Evolutionary conservation across 2,329 filamentous ascomycete genomes (phyloP).

Genomic region (Blastomyces emzantsi): DNA sequence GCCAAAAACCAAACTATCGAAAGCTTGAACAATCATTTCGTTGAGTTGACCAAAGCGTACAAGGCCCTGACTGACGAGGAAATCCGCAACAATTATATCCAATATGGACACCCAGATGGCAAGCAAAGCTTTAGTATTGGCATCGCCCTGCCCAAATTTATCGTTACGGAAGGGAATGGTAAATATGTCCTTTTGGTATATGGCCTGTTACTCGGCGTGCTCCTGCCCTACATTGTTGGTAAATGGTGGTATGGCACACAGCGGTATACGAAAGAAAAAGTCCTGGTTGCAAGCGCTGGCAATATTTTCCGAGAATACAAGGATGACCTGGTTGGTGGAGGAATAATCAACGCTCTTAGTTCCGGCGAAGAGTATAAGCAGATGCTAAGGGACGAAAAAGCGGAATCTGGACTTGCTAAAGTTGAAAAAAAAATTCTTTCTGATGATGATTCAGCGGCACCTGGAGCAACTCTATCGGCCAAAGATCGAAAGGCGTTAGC

Average conservation of each 20-base stretch:
- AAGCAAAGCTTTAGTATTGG: conserved; percentile 98
- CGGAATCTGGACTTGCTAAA: conserved; percentile 70
- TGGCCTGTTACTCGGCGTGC: conserved; percentile 73
- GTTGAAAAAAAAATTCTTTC: conserved; percentile 73
- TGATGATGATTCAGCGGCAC: conserved; percentile 42
- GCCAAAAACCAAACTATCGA: conserved; percentile 85
- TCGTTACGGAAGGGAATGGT: conserved; percentile 85
- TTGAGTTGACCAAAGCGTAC: conserved; percentile 95
- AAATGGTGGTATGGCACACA: conserved; percentile 99
- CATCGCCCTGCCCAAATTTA: conserved; percentile 87
- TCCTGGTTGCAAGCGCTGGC: conserved; percentile 87
- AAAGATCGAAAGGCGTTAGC: conserved; percentile 72
- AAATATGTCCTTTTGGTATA: conserved; percentile 94
- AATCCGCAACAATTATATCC: conserved; percentile 89
- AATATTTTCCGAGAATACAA: conserved; percentile 90
- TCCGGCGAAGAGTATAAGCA: conserved; percentile 77
- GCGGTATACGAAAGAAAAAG: conserved; percentile 82
- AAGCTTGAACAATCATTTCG: conserved; percentile 74
- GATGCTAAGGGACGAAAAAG: conserved; percentile 65
- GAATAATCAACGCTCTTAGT: conserved; percentile 71
- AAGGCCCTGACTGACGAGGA: conserved; percentile 97
- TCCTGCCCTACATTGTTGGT: conserved; percentile 86
- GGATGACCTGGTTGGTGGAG: conserved; percentile 70
- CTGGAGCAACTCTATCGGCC: conserved; percentile 52
- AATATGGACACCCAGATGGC: conserved; percentile 93